Evolutionary conservation across 805 yeast species (phyloP), one percentile per base, ranked within the genome.

Genomic region (Candida germanica): DNA sequence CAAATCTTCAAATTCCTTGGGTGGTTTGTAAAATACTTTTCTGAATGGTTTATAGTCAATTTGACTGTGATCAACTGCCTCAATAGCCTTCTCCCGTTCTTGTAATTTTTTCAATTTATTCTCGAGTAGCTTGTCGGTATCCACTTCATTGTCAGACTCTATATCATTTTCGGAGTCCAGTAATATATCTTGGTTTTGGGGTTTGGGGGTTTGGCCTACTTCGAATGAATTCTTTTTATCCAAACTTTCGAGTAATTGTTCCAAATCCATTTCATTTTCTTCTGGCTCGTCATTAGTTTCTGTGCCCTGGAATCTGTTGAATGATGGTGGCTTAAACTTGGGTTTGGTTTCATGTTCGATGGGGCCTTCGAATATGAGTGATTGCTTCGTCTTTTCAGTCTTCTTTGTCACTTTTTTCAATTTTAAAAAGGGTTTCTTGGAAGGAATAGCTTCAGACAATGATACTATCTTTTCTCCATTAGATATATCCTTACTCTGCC

Each of bases 1-100:
- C 36, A 83, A 53, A 0, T 54, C 45, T 6, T 59, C 56, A 4
- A 82, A 47, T 26, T 80, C 82, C 3, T 63, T 69, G 1, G 83
- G 75, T 44, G 80, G 87, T 1, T 59, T 56, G 51, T 84, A 87
- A 48, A 88, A 83, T 7, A 59, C 46, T 53, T 79, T 85, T 12
- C 73, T 54, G 47, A 87, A 79, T 0, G 79, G 73, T 20, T 64
- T 72, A 42, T 81, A 70, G 2, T 61, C 58, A 9, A 71, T 57
- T 31, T 54, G 50, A 26, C 68, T 51, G 44, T 75, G 73, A 40
- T 74, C 73, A 29, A 79, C 65, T 6, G 57, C 47, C 12, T 77
- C 65, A 26, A 81, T 59, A 22, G 68, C 70, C 47, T 82, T 75
- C 35, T 73, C 73, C 47, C 72, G 65, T 47, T 66, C 68, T 33